Base-by-base conservation (phyloP, 257 asterid genomes). In the Solanum chiquidenum region DNA sequence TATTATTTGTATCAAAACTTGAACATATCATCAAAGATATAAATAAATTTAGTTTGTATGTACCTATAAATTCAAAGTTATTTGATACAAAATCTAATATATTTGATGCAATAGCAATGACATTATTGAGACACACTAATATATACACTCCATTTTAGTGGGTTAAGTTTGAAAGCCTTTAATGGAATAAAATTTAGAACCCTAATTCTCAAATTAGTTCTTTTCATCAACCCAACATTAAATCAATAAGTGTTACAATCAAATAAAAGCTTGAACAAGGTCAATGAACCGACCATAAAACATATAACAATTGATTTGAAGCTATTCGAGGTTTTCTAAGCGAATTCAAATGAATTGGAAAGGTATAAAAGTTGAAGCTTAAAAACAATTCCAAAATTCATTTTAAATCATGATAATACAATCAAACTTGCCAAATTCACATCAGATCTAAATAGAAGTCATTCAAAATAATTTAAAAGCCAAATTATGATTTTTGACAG, bases 271-370 rank as follows among this genome's bases (percentile, higher is more conserved):
- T 9, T 83, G 74, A 87, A 44, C 21, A 72, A 12, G 38, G 8
- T 68, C 64, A 87, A 10, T 16, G 52, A 89, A 85, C 60, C 69
- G 40, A 69, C 35, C 27, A 29, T 87, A 88, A 66, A 62, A 44
- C 23, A 23, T 84, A 71, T 40, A 12, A 77, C n/a, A 76, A 58
- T 11, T 4, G 66, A 40, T 31, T 68, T 83, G 83, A 76, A 90
- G 73, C 42, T 79, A 89, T 86, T 91, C 90, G 92, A 95, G 96
- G 93, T 94, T 95, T 91, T 74, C 87, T 38, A 73, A 42, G 79
- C 34, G 10, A 6, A 13, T 77, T 31, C 86, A 88, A 13, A 37
- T 82, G 75, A 84, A 55, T 49, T 37, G 44, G 21, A 73, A 85
- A 89, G 86, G 38, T 66, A 80, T 73, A 89, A 83, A 60, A 52